phyloP scores from a whole-genome alignment of 2,329 filamentous ascomycete species.

The Aspergillus pseudonomiae region DNA sequence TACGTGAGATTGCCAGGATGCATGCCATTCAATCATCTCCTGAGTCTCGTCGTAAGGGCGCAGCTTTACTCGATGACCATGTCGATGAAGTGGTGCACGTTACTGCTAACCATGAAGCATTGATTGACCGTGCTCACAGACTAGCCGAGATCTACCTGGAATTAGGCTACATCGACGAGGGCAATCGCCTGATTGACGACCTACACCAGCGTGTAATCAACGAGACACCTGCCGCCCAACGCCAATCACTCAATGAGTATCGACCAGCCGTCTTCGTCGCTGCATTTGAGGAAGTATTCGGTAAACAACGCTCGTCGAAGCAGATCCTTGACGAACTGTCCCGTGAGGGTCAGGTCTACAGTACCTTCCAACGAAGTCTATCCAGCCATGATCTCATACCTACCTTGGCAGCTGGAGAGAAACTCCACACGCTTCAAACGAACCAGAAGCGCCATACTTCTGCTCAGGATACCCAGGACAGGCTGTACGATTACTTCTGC shows the following conservation, averaged over 20 bases:
- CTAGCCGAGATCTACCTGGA: slow-evolving; percentile 51
- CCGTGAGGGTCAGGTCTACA: slow-evolving; percentile 48
- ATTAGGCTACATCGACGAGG: slow-evolving; percentile 45
- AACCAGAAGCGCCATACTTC: slow-evolving; percentile 35
- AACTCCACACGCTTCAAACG: slow-evolving; percentile 32
- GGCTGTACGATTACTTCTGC: slow-evolving; percentile 43
- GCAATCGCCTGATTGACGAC: slow-evolving; percentile 49
- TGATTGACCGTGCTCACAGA: slow-evolving; percentile 51
- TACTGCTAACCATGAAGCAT: slow-evolving; percentile 47
- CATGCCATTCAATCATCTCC: slow-evolving; percentile 45
- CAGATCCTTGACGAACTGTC: slow-evolving; percentile 49
- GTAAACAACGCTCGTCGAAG: slow-evolving; percentile 38
- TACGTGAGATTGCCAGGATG: slow-evolving; percentile 48
- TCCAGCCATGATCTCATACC: slow-evolving; percentile 37
- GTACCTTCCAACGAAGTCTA: slow-evolving; percentile 39
- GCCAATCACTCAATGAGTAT: slow-evolving; percentile 34
- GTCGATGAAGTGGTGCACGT: slow-evolving; percentile 46
- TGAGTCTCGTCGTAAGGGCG: slow-evolving; percentile 43
- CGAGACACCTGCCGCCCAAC: slow-evolving; percentile 39
- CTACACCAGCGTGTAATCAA: slow-evolving; percentile 55
- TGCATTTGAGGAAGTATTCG: slow-evolving; percentile 48
- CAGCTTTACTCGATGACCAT: slow-evolving; percentile 44
- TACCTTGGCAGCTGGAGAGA: slow-evolving; percentile 35
- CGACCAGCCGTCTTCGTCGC: slow-evolving; percentile 50
- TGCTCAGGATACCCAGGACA: slow-evolving; percentile 34